Percentiles rank a stretch among this genome's conserved stretches.
phyloP scores from a whole-genome alignment of 1,284 basidiomycete species.

The Leccinum laetum region DNA sequence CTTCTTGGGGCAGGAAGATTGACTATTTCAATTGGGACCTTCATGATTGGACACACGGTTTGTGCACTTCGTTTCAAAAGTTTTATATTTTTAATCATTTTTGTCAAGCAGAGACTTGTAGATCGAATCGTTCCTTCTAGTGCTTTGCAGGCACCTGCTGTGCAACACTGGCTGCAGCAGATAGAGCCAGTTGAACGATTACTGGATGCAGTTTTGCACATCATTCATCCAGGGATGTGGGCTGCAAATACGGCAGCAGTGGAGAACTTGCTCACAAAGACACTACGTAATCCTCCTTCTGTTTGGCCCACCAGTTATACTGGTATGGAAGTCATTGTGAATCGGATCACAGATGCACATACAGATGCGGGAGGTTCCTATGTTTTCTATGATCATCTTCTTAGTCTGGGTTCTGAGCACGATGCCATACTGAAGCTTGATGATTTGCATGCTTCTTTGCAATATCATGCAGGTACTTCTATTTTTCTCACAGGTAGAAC shows the following conservation, averaged over 20 bases:
- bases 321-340: not conserved
- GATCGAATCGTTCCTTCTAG: not conserved
- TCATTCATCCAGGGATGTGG: not conserved
- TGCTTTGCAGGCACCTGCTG: not conserved
- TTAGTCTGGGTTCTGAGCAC: not conserved
- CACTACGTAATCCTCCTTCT: not conserved
- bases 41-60: not conserved
- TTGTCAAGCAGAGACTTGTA: not conserved
- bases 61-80: not conserved
- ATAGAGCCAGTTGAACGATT: not conserved
- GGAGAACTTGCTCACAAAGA: not conserved
- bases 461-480: not conserved
- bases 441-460: not conserved
- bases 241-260: not conserved
- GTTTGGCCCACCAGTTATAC: not conserved
- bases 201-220: not conserved
- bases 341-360: not conserved
- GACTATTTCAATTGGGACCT: not conserved
- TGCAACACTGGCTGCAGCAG: not conserved
- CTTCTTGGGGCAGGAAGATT: not conserved
- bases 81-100: not conserved
- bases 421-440: not conserved
- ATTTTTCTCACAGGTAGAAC: not conserved
- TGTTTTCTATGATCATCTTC: not conserved
- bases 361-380: not conserved